Base-by-base conservation (phyloP, 495 filamentous ascomycete genomes). In the Penicillium paxilli region DNA sequence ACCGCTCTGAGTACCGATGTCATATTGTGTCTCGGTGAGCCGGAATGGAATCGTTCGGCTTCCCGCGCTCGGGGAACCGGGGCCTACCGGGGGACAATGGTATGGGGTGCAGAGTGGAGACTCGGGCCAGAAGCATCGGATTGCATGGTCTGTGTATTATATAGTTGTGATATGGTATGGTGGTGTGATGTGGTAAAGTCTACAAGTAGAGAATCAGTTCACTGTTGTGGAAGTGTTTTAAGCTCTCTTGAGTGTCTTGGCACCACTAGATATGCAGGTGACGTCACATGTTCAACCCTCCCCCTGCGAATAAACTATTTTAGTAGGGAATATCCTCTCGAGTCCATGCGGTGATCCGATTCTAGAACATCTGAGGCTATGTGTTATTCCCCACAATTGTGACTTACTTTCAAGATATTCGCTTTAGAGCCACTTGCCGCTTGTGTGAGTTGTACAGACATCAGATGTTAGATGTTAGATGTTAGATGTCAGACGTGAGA, bases 1-100 rank as follows among this genome's bases (percentile, higher is more conserved):
- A n/a, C n/a, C n/a, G n/a, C n/a, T n/a, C n/a, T n/a, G 30, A 32
- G 11, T 38, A 7, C 35, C 40, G 45, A 52, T 50, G 33, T 41
- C 19, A 46, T 46, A 53, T 35, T 38, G n/a, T 16, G 4, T 44
- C 37, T 65, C 64, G 64, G 64, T 67, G 64, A 67, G 44, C 62
- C 52, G 56, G 52, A 47, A 47, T 51, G 64, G 51, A 30, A 64
- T 64, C 49, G 58, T 25, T 62, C 64, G 64, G 64, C 49, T 65
- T 64, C 61, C 64, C 64, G 58, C 51, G 24, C 48, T 58, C 57
- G 44, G 44, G 23, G n/a, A 47, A 46, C 42, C 24, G 41, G 51
- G 51, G 51, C 23, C 22, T 21, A 35, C 16, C 22, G 30, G 41
- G 24, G 24, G 16, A 19, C 35, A n/a, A n/a, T n/a, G 35, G 35